phyloP scores from a whole-genome alignment of 371 early-diverging fungal species.

The Capillidium heterosporum region DNA sequence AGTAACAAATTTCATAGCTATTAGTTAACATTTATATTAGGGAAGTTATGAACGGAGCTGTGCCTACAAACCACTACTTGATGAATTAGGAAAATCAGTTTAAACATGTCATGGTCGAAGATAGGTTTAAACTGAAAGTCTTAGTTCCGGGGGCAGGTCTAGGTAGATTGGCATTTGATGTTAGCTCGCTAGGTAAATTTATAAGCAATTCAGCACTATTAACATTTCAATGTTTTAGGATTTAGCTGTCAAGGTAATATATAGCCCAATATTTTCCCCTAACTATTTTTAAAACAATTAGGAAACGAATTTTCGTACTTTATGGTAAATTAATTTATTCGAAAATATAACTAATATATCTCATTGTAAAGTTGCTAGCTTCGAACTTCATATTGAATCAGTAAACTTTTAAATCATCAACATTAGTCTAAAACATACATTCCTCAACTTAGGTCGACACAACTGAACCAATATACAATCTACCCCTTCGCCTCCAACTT shows the following conservation, averaged over 20 bases:
- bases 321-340: conserved; percentile 26
- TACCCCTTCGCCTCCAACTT: conserved; percentile 83
- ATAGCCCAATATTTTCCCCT: not conserved
- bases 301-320: conserved; percentile 67
- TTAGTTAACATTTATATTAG: conserved; percentile 13
- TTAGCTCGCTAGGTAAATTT: conserved; percentile 35
- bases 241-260: conserved; percentile 59
- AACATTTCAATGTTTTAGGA: conserved; percentile 15
- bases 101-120: conserved; percentile 16
- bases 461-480: conserved; percentile 33
- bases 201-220: not conserved
- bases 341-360: not conserved
- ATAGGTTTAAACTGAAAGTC: conserved; percentile 36
- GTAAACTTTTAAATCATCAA: too few species aligned
- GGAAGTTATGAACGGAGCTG: conserved; percentile 59
- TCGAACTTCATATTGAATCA: conserved; percentile 78
- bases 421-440: too few species aligned
- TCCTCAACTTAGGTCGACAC: not conserved
- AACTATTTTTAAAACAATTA: conserved; percentile 4
- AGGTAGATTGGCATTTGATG: conserved; percentile 77
- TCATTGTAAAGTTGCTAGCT: conserved; percentile 35
- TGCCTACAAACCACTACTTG: conserved; percentile 60
- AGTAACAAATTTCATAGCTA: not conserved
- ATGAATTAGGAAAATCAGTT: conserved; percentile 39
- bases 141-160: conserved; percentile 85